Evolutionary conservation across 495 filamentous ascomycete genomes (phyloP), one percentile per base, ranked within the genome.

Genomic region (Penicillium coprophilum): DNA sequence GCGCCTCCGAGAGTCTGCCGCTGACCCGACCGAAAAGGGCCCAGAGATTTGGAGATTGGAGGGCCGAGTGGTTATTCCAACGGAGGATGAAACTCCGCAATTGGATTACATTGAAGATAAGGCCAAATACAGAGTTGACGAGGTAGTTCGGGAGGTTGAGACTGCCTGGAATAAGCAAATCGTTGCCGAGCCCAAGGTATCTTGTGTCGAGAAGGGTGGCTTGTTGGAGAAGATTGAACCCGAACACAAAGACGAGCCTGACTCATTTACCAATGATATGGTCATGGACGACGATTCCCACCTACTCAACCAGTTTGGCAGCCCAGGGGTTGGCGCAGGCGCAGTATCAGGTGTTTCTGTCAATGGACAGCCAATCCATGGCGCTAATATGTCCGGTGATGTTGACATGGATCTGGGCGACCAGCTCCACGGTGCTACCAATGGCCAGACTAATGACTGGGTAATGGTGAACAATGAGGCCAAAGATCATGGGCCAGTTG

Each of bases 171-270:
- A 80, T 41, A 84, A 80, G 52, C 75, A 72, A 40, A 81, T 85
- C 44, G 76, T 76, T 17, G 72, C 80, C 5, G 82, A 87, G 41
- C 78, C 84, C 46, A 83, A 84, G 30, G 75, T 90, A 4, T 79
- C 82, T 12, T 85, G 87, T 48, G 78, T 89, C 41, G 81, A 89
- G 55, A 85, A 88, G 58, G 89, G 89, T 49, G 89, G 87, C 28
- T 77, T 90, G 38, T 74, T 89, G 61, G 84, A 90, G 60, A 80
- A 80, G 57, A 71, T 79, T 30, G 77, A 79, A 40, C 72, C 79
- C 1, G 70, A 76, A 34, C 74, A 71, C 59, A 70, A 71, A 46
- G 56, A 62, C 6, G 61, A 69, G 15, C 63, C 63, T 6, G 66
- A 67, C 13, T 59, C 66, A 2, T 66, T 70, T 12, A 80, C 79